Conservation (phyloP, 108 stramenopile genomes). For the Nitzschia palea region DNA sequence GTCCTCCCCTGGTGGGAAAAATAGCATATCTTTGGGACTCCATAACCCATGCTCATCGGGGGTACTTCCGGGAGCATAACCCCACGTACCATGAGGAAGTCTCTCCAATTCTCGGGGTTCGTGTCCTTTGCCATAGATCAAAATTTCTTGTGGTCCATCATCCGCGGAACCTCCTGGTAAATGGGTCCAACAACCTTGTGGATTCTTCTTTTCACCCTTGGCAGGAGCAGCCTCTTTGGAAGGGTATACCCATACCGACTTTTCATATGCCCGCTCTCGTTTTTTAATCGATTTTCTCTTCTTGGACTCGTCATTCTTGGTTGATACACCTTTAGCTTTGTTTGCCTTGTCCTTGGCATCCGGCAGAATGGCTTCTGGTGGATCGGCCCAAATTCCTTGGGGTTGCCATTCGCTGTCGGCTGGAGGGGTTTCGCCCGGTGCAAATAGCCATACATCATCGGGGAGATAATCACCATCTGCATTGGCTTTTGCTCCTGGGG, state of each 20-base stretch:
- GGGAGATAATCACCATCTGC: slow-evolving; percentile 13
- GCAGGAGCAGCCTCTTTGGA: slow-evolving; percentile 1
- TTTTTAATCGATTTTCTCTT: background rate
- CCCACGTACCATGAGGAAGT: slow-evolving; percentile 15
- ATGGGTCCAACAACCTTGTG: slow-evolving; percentile 12
- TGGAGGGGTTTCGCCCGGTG: slow-evolving; percentile 20
- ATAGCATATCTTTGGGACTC: slow-evolving; percentile 23
- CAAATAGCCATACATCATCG: slow-evolving; percentile 16
- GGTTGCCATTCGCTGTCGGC: slow-evolving; percentile 14
- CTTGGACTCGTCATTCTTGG: background rate
- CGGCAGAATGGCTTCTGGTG: background rate
- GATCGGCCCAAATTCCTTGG: slow-evolving; percentile 15
- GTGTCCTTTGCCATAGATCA: background rate
- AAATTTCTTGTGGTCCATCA: slow-evolving; percentile 12
- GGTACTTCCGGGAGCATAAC: slow-evolving; percentile 1
- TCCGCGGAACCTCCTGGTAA: background rate
- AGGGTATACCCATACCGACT: slow-evolving; percentile 10
- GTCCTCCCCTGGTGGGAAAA: slow-evolving; percentile 18
- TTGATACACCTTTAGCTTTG: background rate
- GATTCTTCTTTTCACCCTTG: slow-evolving; percentile 12
- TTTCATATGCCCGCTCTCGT: background rate
- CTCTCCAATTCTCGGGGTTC: background rate
- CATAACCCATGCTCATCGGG: slow-evolving; percentile 18
- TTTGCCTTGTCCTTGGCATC: background rate
- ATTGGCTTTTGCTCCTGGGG: slow-evolving; percentile 10